Evolutionary conservation across 129 eudicot species (phyloP).

Genomic region (Helichrysum umbraculigerum): DNA sequence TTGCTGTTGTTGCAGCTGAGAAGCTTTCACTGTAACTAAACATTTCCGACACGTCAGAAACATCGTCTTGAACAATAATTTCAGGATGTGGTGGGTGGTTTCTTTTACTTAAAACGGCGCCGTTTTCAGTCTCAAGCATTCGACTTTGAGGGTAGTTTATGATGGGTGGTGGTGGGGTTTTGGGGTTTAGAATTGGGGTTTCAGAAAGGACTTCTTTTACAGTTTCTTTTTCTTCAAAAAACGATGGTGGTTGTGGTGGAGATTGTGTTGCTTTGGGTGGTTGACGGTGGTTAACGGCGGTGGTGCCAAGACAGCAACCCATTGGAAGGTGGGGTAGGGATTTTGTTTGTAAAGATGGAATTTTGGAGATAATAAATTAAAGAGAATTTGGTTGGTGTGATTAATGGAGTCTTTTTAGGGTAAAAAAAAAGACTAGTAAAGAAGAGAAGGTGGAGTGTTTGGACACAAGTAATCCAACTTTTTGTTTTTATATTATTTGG

Average conservation of each 20-base stretch:
- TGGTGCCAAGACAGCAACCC: conserved; percentile 82
- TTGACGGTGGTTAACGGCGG: conserved; percentile 26
- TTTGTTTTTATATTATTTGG: not conserved
- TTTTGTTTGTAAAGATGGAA: not conserved
- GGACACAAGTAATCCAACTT: conserved; percentile 17
- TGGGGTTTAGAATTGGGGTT: conserved; percentile 32
- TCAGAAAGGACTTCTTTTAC: conserved; percentile 42
- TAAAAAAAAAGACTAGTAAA: not conserved
- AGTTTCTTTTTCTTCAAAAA: conserved; percentile 32
- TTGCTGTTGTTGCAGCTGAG: conserved; percentile 46
- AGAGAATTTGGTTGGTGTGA: conserved; percentile 15
- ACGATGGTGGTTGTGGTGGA: conserved; percentile 13
- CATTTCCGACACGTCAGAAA: conserved; percentile 54
- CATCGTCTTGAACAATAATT: conserved; percentile 29
- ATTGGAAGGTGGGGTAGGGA: conserved; percentile 37
- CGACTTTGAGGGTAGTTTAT: not conserved
- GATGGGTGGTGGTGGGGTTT: conserved; percentile 15
- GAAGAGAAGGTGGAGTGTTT: conserved; percentile 20
- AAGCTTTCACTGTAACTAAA: conserved; percentile 66
- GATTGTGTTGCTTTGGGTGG: conserved; percentile 6
- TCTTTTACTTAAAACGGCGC: not conserved
- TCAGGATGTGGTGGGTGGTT: conserved; percentile 13
- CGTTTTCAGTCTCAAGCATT: not conserved
- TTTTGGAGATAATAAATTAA: conserved; percentile 20
- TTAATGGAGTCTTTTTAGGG: conserved; percentile 27